These are phyloP conservation scores for Botrytis aclada DNA, from an alignment of 2,329 filamentous ascomycete species.

Conservation along the genomic window DNA sequence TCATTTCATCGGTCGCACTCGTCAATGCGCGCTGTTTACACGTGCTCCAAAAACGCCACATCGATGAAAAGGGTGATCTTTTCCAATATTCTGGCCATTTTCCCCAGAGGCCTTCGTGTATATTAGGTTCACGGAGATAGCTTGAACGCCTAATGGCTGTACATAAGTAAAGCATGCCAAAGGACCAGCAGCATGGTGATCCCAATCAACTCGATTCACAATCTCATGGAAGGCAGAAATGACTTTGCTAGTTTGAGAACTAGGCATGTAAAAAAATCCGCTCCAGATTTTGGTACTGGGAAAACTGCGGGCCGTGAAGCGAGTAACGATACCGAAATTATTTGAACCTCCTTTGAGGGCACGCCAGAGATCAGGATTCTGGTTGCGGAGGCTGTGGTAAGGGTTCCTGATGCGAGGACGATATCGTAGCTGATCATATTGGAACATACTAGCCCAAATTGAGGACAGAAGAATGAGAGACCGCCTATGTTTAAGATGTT, in stretches of 20 bases:
- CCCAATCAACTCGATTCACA: conserved; percentile 21
- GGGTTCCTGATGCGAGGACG: conserved; percentile 22
- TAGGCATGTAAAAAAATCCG: conserved; percentile 38
- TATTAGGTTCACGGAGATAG: conserved; percentile 38
- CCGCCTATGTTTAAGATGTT: conserved; percentile 14
- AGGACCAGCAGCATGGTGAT: conserved; percentile 32
- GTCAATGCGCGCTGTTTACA: conserved; percentile 37
- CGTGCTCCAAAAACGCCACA: conserved; percentile 40
- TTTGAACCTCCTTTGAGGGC: conserved; percentile 27
- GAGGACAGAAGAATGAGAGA: conserved; percentile 27
- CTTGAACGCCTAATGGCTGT: conserved; percentile 31
- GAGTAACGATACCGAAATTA: conserved; percentile 26
- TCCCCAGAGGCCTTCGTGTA: conserved; percentile 30
- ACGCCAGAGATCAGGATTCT: conserved; percentile 23
- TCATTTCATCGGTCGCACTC: conserved; percentile 39
- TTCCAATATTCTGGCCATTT: conserved; percentile 39
- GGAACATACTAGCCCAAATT: conserved; percentile 25
- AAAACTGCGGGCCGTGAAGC: conserved; percentile 20
- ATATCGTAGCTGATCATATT: conserved; percentile 27
- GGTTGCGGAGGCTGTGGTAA: conserved; percentile 21
- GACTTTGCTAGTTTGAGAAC: conserved; percentile 29
- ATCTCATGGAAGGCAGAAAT: conserved; percentile 33
- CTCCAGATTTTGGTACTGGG: conserved; percentile 36
- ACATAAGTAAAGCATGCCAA: conserved; percentile 35
- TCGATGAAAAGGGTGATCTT: conserved; percentile 34